A percentile compares a stretch with the other conserved stretches of the same genome.
phyloP scores from a whole-genome alignment of 768 basidiomycete genomes.

The Pleurotus djamor region DNA sequence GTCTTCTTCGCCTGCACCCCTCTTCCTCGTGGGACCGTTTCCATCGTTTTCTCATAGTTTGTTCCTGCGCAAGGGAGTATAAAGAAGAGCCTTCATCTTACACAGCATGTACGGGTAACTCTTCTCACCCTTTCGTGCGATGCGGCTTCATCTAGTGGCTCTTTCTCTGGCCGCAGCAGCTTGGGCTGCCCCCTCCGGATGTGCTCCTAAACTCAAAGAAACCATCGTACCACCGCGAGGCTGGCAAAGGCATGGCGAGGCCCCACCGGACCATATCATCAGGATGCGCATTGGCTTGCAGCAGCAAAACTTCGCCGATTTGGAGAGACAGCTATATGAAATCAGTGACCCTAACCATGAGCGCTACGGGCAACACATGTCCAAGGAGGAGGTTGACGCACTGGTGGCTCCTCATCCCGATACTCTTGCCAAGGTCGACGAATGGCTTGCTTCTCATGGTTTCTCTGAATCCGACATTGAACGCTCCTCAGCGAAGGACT shows the following conservation, averaged over 20 bases:
- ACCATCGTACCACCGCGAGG: constrained; percentile 40
- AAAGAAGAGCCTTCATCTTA: background rate
- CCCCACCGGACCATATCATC: constrained; percentile 43
- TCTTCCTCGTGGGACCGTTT: constrained; percentile 2
- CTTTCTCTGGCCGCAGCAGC: background rate
- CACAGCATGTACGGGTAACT: background rate
- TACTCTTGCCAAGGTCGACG: constrained; percentile 50
- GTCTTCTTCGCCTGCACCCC: background rate
- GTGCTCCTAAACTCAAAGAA: constrained; percentile 41
- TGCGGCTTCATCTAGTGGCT: background rate
- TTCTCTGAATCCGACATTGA: constrained; percentile 42
- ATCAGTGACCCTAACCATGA: constrained; percentile 55
- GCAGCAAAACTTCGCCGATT: constrained; percentile 44
- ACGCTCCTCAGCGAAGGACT: constrained; percentile 67
- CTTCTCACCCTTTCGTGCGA: background rate
- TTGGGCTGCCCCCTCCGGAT: background rate
- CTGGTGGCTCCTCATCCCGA: constrained; percentile 57
- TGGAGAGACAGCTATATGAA: constrained; percentile 54
- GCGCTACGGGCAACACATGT: constrained; percentile 55
- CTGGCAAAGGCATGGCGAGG: constrained; percentile 41
- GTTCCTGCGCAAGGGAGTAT: background rate
- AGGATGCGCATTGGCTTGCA: constrained; percentile 57
- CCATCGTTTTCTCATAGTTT: background rate
- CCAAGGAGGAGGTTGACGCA: constrained; percentile 63
- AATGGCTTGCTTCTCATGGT: constrained; percentile 62